A percentile compares a stretch with the other conserved stretches of the same genome.
phyloP scores from a whole-genome alignment of 2,329 filamentous ascomycete genomes.

The Capronia americana region DNA sequence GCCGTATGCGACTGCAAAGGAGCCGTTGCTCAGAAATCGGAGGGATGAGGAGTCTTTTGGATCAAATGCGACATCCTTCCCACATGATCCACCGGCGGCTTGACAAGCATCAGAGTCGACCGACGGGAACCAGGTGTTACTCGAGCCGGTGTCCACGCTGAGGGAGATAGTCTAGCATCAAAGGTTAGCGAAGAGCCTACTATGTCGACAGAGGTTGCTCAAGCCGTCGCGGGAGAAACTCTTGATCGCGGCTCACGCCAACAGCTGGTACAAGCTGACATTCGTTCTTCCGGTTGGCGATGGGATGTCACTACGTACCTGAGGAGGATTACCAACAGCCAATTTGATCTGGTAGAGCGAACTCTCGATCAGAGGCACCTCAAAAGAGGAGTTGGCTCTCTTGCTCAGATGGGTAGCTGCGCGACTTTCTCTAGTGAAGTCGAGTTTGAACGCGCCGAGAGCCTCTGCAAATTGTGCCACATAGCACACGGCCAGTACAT shows the following conservation, averaged over 20 bases:
- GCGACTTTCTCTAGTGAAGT: neutral
- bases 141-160: neutral
- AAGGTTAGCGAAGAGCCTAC: neutral
- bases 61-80: neutral
- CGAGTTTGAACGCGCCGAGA: neutral
- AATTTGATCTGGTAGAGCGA: neutral
- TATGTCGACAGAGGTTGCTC: neutral
- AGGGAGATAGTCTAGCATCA: neutral
- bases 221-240: neutral
- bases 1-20: constrained; percentile 50
- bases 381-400: neutral
- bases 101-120: neutral
- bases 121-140: constrained; percentile 9
- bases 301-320: neutral
- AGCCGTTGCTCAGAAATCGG: neutral
- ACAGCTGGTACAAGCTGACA: neutral
- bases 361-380: neutral
- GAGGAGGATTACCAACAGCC: neutral
- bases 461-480: neutral
- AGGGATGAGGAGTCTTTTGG: constrained; percentile 1
- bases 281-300: neutral
- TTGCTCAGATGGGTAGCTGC: neutral
- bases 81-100: neutral
- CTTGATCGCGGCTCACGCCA: neutral
- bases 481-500: neutral